Percentiles rank a stretch among this genome's conserved stretches.
These are phyloP conservation scores for Xylaria nigripes DNA, from an alignment of 495 filamentous ascomycete species.

Conservation along the genomic window DNA sequence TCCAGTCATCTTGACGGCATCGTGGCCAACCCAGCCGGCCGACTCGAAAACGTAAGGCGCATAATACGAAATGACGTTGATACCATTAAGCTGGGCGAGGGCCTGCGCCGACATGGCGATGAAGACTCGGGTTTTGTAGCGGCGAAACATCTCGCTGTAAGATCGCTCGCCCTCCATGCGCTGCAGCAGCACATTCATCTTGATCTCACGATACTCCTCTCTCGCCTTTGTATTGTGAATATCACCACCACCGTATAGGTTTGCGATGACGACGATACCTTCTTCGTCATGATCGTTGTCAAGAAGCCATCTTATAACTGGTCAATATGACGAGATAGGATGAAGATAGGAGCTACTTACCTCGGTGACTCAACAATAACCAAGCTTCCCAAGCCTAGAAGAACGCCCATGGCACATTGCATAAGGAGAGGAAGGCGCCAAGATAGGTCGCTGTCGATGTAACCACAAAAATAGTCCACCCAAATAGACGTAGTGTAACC, in stretches of 20 bases:
- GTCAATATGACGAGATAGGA: conserved; percentile 13
- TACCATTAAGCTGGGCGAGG: conserved; percentile 92
- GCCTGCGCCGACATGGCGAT: conserved; percentile 99
- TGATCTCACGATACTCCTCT: conserved; percentile 95
- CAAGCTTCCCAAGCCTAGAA: conserved; percentile 77
- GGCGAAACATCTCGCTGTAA: conserved; percentile 89
- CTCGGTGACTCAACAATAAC: conserved; percentile 94
- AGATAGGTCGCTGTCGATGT: conserved; percentile 72
- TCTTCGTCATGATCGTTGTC: conserved; percentile 99
- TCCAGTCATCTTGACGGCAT: conserved; percentile 93
- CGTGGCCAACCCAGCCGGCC: conserved; percentile 83
- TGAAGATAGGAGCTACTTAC: conserved; percentile 40
- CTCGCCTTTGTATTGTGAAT: conserved; percentile 84
- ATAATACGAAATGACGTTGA: conserved; percentile 99
- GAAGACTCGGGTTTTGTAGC: conserved; percentile 85
- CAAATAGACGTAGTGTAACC: conserved; percentile 95
- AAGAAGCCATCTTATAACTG: conserved; percentile 67
- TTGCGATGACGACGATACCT: conserved; percentile 95
- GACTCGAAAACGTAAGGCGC: conserved; percentile 94
- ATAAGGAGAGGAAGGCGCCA: conserved; percentile 89
- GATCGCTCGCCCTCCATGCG: conserved; percentile 90
- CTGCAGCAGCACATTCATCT: conserved; percentile 89
- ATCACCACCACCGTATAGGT: conserved; percentile 91
- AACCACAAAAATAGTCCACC: conserved; percentile 97
- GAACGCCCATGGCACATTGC: conserved; percentile 86